phyloP scores from a whole-genome alignment of 2,329 filamentous ascomycete species.

The Fusarium kyushuense region DNA sequence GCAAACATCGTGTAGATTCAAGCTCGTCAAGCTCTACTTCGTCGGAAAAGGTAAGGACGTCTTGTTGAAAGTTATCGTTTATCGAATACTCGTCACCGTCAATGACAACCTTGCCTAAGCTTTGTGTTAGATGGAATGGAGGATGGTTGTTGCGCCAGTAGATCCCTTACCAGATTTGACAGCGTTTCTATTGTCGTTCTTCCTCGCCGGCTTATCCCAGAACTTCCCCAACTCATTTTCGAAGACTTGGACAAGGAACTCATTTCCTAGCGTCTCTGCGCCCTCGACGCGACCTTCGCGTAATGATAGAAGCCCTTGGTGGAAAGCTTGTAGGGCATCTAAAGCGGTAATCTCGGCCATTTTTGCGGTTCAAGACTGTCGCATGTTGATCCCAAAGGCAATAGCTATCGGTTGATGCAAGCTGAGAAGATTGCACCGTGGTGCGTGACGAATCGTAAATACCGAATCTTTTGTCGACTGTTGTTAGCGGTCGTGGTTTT shows the following conservation, averaged over 20 bases:
- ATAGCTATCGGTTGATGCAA: slow-evolving; percentile 36
- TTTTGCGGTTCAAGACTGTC: slow-evolving; percentile 58
- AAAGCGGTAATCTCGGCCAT: slow-evolving; percentile 83
- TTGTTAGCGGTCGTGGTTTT: slow-evolving; percentile 46
- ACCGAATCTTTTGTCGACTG: slow-evolving; percentile 42
- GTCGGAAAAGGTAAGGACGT: slow-evolving; percentile 84
- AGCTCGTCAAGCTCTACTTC: slow-evolving; percentile 91
- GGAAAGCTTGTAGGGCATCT: slow-evolving; percentile 83
- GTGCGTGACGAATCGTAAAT: slow-evolving; percentile 40
- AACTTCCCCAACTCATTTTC: slow-evolving; percentile 77
- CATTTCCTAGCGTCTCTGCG: slow-evolving; percentile 76
- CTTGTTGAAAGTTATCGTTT: slow-evolving; percentile 89
- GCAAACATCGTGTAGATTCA: slow-evolving; percentile 80
- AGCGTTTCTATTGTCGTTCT: slow-evolving; percentile 77
- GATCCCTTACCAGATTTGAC: slow-evolving; percentile 72
- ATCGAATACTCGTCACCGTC: slow-evolving; percentile 80
- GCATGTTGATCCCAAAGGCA: slow-evolving; percentile 55
- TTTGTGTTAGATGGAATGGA: slow-evolving; percentile 32
- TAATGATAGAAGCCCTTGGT: slow-evolving; percentile 84
- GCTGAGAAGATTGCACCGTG: slow-evolving; percentile 44
- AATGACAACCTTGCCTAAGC: slow-evolving; percentile 79
- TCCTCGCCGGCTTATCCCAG: slow-evolving; percentile 80
- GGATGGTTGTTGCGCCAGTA: slow-evolving; percentile 11
- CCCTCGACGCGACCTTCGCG: slow-evolving; percentile 72
- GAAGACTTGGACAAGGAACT: slow-evolving; percentile 76